Evolutionary conservation across 345 rosid genomes (phyloP).

Genomic region (Aquilaria malaccensis): DNA sequence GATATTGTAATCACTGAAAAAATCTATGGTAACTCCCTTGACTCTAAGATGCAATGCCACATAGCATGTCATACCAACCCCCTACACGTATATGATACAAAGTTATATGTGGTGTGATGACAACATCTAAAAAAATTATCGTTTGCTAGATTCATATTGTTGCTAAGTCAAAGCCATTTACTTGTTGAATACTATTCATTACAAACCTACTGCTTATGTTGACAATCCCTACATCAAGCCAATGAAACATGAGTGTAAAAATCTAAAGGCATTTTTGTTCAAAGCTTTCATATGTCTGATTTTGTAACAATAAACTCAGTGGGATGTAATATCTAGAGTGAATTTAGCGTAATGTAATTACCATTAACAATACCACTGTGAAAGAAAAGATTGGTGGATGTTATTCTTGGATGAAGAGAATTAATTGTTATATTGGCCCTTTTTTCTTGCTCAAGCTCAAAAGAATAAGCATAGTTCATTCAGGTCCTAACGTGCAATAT

Average conservation of each 20-base stretch:
- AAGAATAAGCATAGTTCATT: not conserved
- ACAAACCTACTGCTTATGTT: slow-evolving; percentile 27
- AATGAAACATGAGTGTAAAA: not conserved
- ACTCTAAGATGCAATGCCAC: slow-evolving; percentile 56
- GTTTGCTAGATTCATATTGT: not conserved
- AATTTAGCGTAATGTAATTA: slow-evolving; percentile 4
- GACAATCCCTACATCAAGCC: slow-evolving; percentile 32
- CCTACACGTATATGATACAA: slow-evolving; percentile 22
- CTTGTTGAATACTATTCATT: slow-evolving; percentile 59
- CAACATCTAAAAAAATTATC: not conserved
- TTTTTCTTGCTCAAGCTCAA: slow-evolving; percentile 35
- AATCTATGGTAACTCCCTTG: slow-evolving; percentile 49
- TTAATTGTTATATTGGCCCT: slow-evolving; percentile 47
- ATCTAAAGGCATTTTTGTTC: not conserved
- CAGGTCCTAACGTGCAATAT: not conserved
- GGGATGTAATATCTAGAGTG: not conserved
- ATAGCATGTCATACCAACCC: slow-evolving; percentile 70
- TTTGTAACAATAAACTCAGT: not conserved
- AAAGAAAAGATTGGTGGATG: slow-evolving; percentile 52
- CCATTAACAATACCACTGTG: slow-evolving; percentile 33
- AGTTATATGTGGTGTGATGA: not conserved
- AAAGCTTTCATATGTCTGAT: not conserved
- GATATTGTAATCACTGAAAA: slow-evolving; percentile 43
- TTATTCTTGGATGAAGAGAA: slow-evolving; percentile 64
- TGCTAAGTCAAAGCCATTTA: slow-evolving; percentile 10